These are phyloP conservation scores for Vitis rotundifolia DNA, from an alignment of 164 flowering plant genomes.

Conservation along the genomic window DNA sequence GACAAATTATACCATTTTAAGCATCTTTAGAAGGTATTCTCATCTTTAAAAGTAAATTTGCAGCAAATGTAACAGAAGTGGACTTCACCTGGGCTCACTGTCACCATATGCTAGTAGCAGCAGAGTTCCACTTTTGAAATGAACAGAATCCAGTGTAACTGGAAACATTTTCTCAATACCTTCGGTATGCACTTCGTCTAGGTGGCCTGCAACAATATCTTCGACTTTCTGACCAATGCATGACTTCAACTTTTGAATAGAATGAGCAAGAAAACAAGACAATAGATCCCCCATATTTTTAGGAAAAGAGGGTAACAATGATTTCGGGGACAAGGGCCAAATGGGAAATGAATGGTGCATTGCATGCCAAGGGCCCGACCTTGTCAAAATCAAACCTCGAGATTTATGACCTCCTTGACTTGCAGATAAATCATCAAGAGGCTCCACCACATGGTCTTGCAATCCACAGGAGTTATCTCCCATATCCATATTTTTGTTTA, in stretches of 20 bases:
- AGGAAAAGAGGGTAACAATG: constrained; percentile 27
- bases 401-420: constrained; percentile 24
- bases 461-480: constrained; percentile 14
- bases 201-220: constrained; percentile 53
- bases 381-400: constrained; percentile 17
- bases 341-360: constrained; percentile 22
- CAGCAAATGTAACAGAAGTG: neutral
- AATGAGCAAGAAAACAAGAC: constrained; percentile 32
- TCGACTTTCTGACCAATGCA: constrained; percentile 45
- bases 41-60: no score
- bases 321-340: constrained; percentile 29
- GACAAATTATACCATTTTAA: no score
- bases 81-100: constrained; percentile 75
- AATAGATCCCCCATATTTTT: constrained; percentile 31
- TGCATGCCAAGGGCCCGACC: constrained; percentile 29
- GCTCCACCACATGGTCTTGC: constrained; percentile 23
- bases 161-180: constrained; percentile 73
- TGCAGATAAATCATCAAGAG: constrained; percentile 25
- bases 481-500: constrained; percentile 15
- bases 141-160: constrained; percentile 77
- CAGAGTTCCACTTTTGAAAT: constrained; percentile 79
- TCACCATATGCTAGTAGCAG: constrained; percentile 91
- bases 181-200: constrained; percentile 43
- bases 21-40: no score
- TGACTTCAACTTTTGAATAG: constrained; percentile 52